A percentile compares a stretch with the other conserved stretches of the same genome.
phyloP scores from a whole-genome alignment of 2,329 filamentous ascomycete species.

The Arthrobotrys sinensis region DNA sequence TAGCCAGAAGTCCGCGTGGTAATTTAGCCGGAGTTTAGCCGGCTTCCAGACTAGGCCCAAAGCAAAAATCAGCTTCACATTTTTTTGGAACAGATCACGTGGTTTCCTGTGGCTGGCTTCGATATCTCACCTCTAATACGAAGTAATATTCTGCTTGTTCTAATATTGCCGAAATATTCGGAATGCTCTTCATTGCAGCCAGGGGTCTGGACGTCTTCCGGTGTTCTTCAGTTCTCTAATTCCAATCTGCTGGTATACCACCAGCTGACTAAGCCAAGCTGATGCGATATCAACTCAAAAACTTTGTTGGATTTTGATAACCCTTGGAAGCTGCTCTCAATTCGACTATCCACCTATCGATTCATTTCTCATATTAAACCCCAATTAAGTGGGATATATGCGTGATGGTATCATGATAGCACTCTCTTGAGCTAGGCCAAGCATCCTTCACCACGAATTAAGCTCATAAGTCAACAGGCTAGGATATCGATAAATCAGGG shows the following conservation, averaged over 20 bases:
- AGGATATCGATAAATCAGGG: no score
- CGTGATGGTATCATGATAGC: no score
- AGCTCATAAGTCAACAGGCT: no score
- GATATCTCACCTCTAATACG: not conserved
- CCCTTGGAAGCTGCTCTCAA: no score
- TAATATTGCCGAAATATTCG: constrained; percentile 6
- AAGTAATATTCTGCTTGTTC: constrained; percentile 5
- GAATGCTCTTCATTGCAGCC: no score
- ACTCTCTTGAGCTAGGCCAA: no score
- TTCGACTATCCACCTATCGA: no score
- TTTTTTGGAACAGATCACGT: constrained; percentile 5
- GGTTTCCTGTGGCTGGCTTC: not conserved
- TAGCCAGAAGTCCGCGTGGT: constrained; percentile 40
- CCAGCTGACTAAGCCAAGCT: not conserved
- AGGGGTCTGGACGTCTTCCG: not conserved
- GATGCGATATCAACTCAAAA: constrained; percentile 1
- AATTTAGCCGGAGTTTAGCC: constrained; percentile 60
- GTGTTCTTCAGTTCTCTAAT: not conserved
- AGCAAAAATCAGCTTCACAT: not conserved
- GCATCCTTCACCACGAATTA: no score
- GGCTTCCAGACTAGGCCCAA: constrained; percentile 5
- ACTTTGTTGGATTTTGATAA: constrained; percentile 7
- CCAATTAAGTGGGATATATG: no score
- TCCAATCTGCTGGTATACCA: not conserved
- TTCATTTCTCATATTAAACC: no score